These are phyloP conservation scores for Trichoderma harzianum DNA, from an alignment of 2,329 filamentous ascomycete species.

Conservation along the genomic window DNA sequence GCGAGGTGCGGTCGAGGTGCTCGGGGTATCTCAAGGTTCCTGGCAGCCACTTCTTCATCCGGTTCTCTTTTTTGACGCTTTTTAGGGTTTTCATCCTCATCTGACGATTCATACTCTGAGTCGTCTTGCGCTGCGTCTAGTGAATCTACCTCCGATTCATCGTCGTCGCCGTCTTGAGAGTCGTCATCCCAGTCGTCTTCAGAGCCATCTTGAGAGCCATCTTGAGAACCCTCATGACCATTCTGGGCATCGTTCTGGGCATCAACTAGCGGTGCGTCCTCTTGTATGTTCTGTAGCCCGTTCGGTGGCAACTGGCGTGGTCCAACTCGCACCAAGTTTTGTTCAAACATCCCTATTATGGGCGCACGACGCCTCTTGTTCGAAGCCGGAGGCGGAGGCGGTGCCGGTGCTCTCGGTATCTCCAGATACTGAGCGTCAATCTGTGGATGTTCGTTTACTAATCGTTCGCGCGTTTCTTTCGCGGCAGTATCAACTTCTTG, in stretches of 20 bases:
- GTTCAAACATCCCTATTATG: neutral
- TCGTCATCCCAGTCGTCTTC: neutral
- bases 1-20: neutral
- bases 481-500: conserved; percentile 62
- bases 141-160: neutral
- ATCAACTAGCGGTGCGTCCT: neutral
- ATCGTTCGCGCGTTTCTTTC: conserved; percentile 51
- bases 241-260: neutral
- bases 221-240: neutral
- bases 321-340: neutral
- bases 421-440: conserved; percentile 56
- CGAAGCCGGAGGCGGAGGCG: neutral
- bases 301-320: neutral
- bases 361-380: neutral
- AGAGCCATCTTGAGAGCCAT: neutral
- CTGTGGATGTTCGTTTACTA: conserved; percentile 57
- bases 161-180: neutral
- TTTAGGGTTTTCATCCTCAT: neutral
- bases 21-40: neutral
- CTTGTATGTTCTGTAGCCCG: neutral
- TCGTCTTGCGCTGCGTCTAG: neutral
- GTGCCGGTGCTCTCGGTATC: conserved; percentile 20
- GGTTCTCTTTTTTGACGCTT: neutral
- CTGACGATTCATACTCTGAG: neutral
- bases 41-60: neutral